These are phyloP conservation scores for Rhizopogon vinicolor DNA, from an alignment of 768 basidiomycete species.

Conservation along the genomic window DNA sequence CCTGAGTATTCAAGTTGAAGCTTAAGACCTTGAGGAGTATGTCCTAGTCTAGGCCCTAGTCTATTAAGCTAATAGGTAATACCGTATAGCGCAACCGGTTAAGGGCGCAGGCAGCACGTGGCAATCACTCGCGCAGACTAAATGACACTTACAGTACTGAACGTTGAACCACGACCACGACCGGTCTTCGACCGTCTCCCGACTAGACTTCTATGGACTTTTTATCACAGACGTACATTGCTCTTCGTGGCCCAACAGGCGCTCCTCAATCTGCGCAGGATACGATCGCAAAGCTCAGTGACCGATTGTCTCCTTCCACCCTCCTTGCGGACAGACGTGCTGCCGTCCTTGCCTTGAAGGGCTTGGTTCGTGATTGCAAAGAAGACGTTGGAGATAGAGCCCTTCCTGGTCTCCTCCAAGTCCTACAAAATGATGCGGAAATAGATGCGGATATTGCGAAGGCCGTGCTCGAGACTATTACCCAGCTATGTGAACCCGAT, in stretches of 20 bases:
- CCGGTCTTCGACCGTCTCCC: neutral
- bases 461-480: conserved; percentile 87
- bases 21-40: too few relatives aligned
- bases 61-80: too few relatives aligned
- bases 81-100: too few relatives aligned
- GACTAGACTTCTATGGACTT: conserved; percentile 58
- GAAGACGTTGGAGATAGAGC: conserved; percentile 81
- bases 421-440: conserved; percentile 83
- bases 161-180: too few relatives aligned
- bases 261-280: conserved; percentile 80
- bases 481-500: conserved; percentile 78
- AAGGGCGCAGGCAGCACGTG: neutral
- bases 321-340: conserved; percentile 90
- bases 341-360: conserved; percentile 90
- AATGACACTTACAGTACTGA: too few relatives aligned
- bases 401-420: conserved; percentile 71
- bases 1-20: too few relatives aligned
- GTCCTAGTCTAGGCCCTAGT: too few relatives aligned
- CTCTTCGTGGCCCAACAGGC: conserved; percentile 78
- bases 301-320: conserved; percentile 85
- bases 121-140: neutral
- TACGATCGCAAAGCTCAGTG: conserved; percentile 83
- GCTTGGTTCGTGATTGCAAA: conserved; percentile 87
- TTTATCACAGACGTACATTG: conserved; percentile 80
- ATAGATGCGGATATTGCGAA: conserved; percentile 91